A percentile compares a stretch with the other conserved stretches of the same genome.
These are phyloP conservation scores for Colletotrichum shisoi DNA, from an alignment of 2,329 filamentous ascomycete species.

Conservation along the genomic window DNA sequence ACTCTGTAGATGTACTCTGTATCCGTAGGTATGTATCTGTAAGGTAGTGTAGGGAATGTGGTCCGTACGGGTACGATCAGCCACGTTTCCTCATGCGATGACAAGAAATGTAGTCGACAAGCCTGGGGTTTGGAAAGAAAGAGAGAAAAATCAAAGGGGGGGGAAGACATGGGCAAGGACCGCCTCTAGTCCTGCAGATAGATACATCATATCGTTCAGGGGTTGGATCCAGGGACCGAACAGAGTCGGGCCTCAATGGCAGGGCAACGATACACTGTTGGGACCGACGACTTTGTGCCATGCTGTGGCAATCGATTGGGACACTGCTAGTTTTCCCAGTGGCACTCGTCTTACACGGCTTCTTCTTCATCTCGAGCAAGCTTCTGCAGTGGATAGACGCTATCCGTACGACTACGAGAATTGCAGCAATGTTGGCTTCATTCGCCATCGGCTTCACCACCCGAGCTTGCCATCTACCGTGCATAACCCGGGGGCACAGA, in stretches of 20 bases:
- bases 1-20: no score
- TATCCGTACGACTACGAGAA: background rate
- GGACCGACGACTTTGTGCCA: background rate
- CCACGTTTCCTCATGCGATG: background rate
- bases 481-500: background rate
- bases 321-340: background rate
- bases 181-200: background rate
- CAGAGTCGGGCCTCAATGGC: constrained; percentile 11
- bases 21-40: no score
- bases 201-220: background rate
- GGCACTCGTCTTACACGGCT: background rate
- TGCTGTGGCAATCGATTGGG: no score
- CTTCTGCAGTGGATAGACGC: background rate
- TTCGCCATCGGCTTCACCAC: background rate
- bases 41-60: no score
- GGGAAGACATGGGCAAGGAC: background rate
- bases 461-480: background rate
- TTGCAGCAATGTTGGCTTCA: background rate
- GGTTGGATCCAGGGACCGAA: constrained; percentile 3
- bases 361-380: background rate
- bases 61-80: background rate
- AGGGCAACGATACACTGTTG: constrained; percentile 5
- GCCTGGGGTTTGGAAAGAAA: background rate
- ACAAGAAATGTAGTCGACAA: background rate
- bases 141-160: background rate